Evolutionary conservation across 2,329 filamentous ascomycete genomes (phyloP).

Genomic region (Dothistroma septosporum): DNA sequence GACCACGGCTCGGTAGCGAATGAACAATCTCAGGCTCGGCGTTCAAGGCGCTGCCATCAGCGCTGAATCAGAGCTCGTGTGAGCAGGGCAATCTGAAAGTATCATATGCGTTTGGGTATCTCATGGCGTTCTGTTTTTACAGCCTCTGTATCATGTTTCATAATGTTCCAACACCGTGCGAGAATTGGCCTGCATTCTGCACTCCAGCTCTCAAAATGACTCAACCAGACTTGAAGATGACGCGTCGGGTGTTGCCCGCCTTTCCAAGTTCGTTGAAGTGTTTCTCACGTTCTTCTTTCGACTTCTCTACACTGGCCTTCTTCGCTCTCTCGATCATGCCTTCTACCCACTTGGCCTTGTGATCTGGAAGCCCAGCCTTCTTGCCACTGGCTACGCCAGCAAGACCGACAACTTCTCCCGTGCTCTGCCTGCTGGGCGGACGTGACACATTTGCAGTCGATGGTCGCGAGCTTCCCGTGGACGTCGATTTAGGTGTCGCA

Average conservation of each 20-base stretch:
- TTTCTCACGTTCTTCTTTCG: slow-evolving; percentile 31
- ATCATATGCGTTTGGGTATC: background rate
- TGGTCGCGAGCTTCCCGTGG: slow-evolving; percentile 22
- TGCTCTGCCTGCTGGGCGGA: slow-evolving; percentile 22
- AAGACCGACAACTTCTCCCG: slow-evolving; percentile 15
- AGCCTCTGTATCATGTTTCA: slow-evolving; percentile 2
- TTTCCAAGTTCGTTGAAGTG: slow-evolving; percentile 67
- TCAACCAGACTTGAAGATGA: slow-evolving; percentile 53
- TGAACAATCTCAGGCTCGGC: background rate
- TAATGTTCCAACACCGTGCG: background rate
- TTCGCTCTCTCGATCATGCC: slow-evolving; percentile 77
- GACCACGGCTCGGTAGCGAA: background rate
- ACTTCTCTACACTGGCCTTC: slow-evolving; percentile 54
- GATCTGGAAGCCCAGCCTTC: slow-evolving; percentile 47
- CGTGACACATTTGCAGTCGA: slow-evolving; percentile 24
- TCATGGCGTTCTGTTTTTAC: slow-evolving; percentile 4
- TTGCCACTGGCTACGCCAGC: slow-evolving; percentile 20
- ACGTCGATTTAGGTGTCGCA: slow-evolving; percentile 18
- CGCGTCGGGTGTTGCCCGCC: slow-evolving; percentile 66
- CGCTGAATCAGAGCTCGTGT: background rate
- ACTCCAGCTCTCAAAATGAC: background rate
- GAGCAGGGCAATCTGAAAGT: background rate
- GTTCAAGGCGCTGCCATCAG: background rate
- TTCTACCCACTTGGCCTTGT: slow-evolving; percentile 76
- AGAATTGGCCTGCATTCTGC: background rate